Evolutionary conservation across 208 protist species (phyloP), one percentile per base, ranked within the genome.

Genomic region (Leishmania arabica): DNA sequence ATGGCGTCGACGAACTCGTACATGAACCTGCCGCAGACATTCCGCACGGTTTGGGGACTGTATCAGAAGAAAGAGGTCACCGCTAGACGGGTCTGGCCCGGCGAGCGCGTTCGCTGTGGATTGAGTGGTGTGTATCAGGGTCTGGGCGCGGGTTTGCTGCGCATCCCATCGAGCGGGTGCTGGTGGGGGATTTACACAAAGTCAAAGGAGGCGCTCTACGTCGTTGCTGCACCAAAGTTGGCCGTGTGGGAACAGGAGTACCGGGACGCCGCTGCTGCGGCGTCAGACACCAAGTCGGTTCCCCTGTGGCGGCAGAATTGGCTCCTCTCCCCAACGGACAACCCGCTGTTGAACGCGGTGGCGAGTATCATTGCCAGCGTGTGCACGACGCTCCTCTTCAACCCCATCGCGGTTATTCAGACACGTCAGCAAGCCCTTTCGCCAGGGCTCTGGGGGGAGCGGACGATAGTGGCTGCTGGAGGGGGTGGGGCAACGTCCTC

Each of bases 151-250:
- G 92, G 91, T 6, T 78, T 97, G 54, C 81, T 91, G 77, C 88
- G 86, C 47, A 86, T 97, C 31, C 94, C 94, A 8, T 91, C 91
- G 19, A 95, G 89, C 75, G 94, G 92, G n/a, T 84, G 89, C 70
- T 97, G 94, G 94, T 97, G 94, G 93, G 89, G 83, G 0, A 65
- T 94, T 21, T 97, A 97, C 81, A 95, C 91, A 2, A 91, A 93
- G 76, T 81, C 86, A 19, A 97, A 97, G 77, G 86, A 90, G 72
- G 69, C 56, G 13, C 79, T 97, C 34, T 97, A 97, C 84, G 88
- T 80, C n/a, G 58, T 84, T 3, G 82, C 87, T 60, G 85, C 87
- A 21, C 94, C 94, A 5, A 86, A 76, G 11, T 84, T 97, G 49
- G 51, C 72, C 2, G 83, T 58, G n/a, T 95, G 85, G 90, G 88